Conservation (phyloP, 495 filamentous ascomycete genomes). For the Talaromyces thailandensis region DNA sequence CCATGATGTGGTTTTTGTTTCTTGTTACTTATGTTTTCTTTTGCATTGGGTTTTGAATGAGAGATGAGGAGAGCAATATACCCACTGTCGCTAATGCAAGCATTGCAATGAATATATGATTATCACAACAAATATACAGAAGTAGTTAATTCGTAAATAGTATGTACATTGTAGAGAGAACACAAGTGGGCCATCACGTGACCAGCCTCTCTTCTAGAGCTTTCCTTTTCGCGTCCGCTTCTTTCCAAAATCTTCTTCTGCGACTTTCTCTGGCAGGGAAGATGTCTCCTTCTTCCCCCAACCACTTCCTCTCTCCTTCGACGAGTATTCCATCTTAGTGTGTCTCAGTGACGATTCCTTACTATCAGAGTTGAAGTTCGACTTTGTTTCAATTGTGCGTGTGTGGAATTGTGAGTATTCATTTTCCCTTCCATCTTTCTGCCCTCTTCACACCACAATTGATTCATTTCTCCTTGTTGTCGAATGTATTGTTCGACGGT, state of each 20-base stretch:
- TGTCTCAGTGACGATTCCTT: not conserved
- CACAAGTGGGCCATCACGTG: constrained; percentile 19
- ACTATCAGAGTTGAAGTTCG: not conserved
- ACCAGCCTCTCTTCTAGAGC: constrained; percentile 34
- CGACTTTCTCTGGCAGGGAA: not conserved
- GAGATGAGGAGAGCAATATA: constrained; percentile 5
- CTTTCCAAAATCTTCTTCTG: not conserved
- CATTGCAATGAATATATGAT: not conserved
- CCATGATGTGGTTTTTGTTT: constrained; percentile 10
- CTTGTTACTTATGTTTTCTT: constrained; percentile 11
- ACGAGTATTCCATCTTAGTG: not conserved
- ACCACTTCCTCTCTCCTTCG: not conserved
- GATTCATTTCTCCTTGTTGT: not conserved
- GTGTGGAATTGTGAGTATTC: not conserved
- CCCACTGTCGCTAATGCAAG: constrained; percentile 5
- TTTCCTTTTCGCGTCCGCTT: constrained; percentile 26
- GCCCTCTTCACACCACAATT: not conserved
- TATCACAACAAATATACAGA: no score
- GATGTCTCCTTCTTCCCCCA: not conserved
- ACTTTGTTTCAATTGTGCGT: not conserved
- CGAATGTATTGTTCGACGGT: not conserved
- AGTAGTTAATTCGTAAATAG: no score
- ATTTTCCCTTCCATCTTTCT: not conserved
- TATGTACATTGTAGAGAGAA: no score
- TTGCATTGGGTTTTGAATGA: constrained; percentile 1